These are phyloP conservation scores for Athelia sp. DNA, from an alignment of 1,284 basidiomycete genomes.

Conservation along the genomic window DNA sequence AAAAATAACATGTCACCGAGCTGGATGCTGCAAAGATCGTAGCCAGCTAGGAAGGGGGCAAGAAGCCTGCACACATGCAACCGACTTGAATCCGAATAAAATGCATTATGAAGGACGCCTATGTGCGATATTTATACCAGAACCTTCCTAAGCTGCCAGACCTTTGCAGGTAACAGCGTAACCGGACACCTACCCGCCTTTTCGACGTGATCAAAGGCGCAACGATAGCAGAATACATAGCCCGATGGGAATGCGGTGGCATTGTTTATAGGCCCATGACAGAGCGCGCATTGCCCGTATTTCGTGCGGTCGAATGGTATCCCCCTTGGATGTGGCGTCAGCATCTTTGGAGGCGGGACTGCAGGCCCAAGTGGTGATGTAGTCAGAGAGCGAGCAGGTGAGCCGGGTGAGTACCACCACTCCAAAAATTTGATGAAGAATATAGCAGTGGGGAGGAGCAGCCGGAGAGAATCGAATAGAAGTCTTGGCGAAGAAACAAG, in stretches of 20 bases:
- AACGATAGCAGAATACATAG: slow-evolving; percentile 95
- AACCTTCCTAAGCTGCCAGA: slow-evolving; percentile 86
- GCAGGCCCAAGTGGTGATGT: slow-evolving; percentile 58
- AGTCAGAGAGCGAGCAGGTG: slow-evolving; percentile 71
- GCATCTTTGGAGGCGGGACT: slow-evolving; percentile 71
- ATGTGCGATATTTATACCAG: slow-evolving; percentile 49
- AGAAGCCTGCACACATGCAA: too few relatives aligned
- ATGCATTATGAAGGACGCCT: background rate
- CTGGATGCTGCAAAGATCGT: too few relatives aligned
- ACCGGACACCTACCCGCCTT: slow-evolving; percentile 82
- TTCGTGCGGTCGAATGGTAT: slow-evolving; percentile 51
- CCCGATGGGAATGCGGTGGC: slow-evolving; percentile 89
- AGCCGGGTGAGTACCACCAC: slow-evolving; percentile 98
- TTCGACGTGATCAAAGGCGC: slow-evolving; percentile 83
- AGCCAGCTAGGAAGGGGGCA: too few relatives aligned
- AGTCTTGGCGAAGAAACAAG: slow-evolving; percentile 53
- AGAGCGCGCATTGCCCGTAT: slow-evolving; percentile 85
- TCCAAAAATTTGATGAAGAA: slow-evolving; percentile 97
- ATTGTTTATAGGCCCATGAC: slow-evolving; percentile 73
- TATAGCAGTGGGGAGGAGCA: slow-evolving; percentile 87
- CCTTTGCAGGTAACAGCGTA: slow-evolving; percentile 68
- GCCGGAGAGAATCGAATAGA: slow-evolving; percentile 71
- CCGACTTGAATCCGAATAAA: too few relatives aligned
- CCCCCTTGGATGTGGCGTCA: slow-evolving; percentile 67
- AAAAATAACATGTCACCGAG: too few relatives aligned